Percentiles rank a stretch among this genome's conserved stretches.
Conservation (phyloP, 805 yeast species). For the Candida berthetii region DNA sequence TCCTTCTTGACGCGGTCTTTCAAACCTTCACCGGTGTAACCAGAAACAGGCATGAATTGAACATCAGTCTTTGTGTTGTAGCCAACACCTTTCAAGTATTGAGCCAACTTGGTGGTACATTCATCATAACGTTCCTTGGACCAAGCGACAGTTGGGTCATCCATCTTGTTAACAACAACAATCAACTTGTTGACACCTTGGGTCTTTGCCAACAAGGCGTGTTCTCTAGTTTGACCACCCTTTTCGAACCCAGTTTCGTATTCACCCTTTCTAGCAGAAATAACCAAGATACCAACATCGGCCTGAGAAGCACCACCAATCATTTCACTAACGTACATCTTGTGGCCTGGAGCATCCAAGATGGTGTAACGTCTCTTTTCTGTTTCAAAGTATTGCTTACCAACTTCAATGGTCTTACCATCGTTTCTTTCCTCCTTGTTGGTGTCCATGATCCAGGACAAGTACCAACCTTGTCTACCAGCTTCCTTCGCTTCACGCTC, state of each 20-base stretch:
- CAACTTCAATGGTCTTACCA: constrained; percentile 99
- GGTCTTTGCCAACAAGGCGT: constrained; percentile 93
- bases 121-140: constrained; percentile 93
- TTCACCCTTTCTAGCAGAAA: constrained; percentile 98
- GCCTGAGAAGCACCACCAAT: constrained; percentile 99
- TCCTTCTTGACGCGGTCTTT: constrained; percentile 71
- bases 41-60: constrained; percentile 94
- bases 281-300: constrained; percentile 95
- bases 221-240: constrained; percentile 99
- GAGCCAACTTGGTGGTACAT: constrained; percentile 77
- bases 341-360: constrained; percentile 99
- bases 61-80: constrained; percentile 81
- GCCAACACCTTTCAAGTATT: constrained; percentile 83
- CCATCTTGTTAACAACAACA: constrained; percentile 97
- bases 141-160: constrained; percentile 96
- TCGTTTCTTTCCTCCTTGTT: constrained; percentile 98
- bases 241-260: constrained; percentile 98
- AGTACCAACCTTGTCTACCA: constrained; percentile 99
- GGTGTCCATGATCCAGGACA: constrained; percentile 99
- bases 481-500: constrained; percentile 99
- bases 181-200: constrained; percentile 95
- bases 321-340: constrained; percentile 98
- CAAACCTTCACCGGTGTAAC: constrained; percentile 95
- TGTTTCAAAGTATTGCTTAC: constrained; percentile 96
- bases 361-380: constrained; percentile 97